Percentiles rank a stretch among this genome's conserved stretches.
These are phyloP conservation scores for Lecanicillium sp. DNA, from an alignment of 2,329 filamentous ascomycete species.

Conservation along the genomic window DNA sequence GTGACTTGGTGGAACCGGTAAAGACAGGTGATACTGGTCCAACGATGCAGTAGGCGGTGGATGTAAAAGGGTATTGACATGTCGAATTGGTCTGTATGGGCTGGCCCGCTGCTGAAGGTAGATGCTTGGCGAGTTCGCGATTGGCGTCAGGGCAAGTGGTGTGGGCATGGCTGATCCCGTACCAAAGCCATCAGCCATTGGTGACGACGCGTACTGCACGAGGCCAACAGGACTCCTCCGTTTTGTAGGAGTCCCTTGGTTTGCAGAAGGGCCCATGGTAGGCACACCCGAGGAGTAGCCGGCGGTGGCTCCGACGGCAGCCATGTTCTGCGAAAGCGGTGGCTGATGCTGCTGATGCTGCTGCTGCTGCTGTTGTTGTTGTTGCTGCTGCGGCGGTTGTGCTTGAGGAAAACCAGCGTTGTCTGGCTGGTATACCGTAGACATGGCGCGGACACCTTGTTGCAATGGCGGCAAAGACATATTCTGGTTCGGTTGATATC, in stretches of 20 bases:
- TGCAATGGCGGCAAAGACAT: slow-evolving; percentile 56
- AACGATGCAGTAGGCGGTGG: slow-evolving; percentile 75
- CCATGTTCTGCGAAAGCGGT: slow-evolving; percentile 5
- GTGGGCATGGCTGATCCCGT: slow-evolving; percentile 46
- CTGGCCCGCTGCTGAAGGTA: slow-evolving; percentile 84
- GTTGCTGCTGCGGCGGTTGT: slow-evolving; percentile 17
- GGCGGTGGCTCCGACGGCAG: slow-evolving; percentile 9
- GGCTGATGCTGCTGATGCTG: slow-evolving; percentile 5
- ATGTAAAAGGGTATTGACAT: slow-evolving; percentile 84
- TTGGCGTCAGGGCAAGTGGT: slow-evolving; percentile 50
- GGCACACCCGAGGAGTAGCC: slow-evolving; percentile 9
- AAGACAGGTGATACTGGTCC: slow-evolving; percentile 58
- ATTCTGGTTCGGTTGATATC: slow-evolving; percentile 14
- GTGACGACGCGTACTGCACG: slow-evolving; percentile 51
- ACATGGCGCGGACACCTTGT: slow-evolving; percentile 61
- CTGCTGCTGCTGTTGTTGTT: slow-evolving; percentile 27
- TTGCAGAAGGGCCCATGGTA: slow-evolving; percentile 15
- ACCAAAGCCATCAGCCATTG: slow-evolving; percentile 53
- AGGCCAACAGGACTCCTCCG: slow-evolving; percentile 42
- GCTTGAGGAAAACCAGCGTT: slow-evolving; percentile 32
- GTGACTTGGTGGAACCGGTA: slow-evolving; percentile 54
- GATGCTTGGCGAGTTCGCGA: slow-evolving; percentile 75
- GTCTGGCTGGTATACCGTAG: slow-evolving; percentile 60
- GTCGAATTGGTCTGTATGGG: slow-evolving; percentile 83
- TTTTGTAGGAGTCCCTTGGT: slow-evolving; percentile 44